Evolutionary conservation across 805 yeast genomes (phyloP), one percentile per base, ranked within the genome.

Genomic region (Isabelozyma gotoi): DNA sequence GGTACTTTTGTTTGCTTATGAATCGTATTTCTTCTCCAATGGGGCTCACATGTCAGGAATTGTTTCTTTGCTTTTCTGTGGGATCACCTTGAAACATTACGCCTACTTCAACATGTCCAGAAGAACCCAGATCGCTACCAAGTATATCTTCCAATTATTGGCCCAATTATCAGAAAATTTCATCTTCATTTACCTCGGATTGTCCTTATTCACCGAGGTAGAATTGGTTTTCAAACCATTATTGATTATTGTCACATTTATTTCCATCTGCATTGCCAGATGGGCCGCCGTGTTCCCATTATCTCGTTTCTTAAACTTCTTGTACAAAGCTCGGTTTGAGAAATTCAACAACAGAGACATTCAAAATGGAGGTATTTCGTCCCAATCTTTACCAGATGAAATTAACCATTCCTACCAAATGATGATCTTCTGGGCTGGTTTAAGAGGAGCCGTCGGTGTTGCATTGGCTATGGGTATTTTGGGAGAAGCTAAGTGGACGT

Each of bases 1-100:
- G 43, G 96, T 94, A 20, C 68, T 94, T 36, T 68, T 94, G 52
- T 83, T 91, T 61, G 97, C 98, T 14, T 94, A 94, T 62, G 96
- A 90, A 56, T 89, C 97, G 0, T 94, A 94, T 65, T 94, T 94
- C 73, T 94, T 94, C 66, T 91, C 98, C 35, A 94, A 94, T 59
- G 99, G 99, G 39, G 95, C 98, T 56, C 99, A 95, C 63, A 94
- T 94, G 99, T 91, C 98, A 5, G 99, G 99, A 37, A 92, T 92
- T 51, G 98, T 92, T 5, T 90, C 97, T 1, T 73, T 94, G 51
- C 69, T 94, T 51, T 94, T 94, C 69, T 92, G 97, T 63, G 99
- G 99, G 43, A 94, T 94, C 49, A 92, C 99, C 1, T 71, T 94
- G 62, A 94, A 92, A 63, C 98, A 95, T 65, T 94, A 94, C 60